Evolutionary conservation across 768 basidiomycete genomes (phyloP).

Genomic region (Coprinopsis cinerea): DNA sequence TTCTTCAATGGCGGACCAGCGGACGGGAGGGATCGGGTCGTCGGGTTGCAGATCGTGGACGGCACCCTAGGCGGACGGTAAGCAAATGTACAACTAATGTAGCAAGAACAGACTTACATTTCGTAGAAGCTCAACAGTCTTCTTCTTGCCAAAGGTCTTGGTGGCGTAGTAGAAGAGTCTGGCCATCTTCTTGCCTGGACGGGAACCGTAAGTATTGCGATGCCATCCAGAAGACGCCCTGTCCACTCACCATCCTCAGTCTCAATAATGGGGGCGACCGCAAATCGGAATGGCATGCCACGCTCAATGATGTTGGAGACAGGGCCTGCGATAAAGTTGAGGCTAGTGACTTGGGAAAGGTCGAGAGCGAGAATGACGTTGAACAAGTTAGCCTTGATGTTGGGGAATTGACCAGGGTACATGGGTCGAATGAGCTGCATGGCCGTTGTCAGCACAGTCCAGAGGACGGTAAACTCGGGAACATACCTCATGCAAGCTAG

Average conservation of each 20-base stretch:
- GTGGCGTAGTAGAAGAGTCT: conserved; percentile 64
- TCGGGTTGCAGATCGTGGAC: not conserved
- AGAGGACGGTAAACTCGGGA: not conserved
- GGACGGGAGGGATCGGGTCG: not conserved
- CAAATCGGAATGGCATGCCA: conserved; percentile 75
- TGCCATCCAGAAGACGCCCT: not conserved
- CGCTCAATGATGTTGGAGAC: conserved; percentile 69
- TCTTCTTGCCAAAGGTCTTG: conserved; percentile 53
- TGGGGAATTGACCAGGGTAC: conserved; percentile 76
- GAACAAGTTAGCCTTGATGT: conserved; percentile 71
- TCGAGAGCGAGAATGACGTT: conserved; percentile 83
- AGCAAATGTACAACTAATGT: not conserved
- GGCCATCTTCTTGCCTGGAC: conserved; percentile 61
- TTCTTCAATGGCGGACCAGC: conserved; percentile 10
- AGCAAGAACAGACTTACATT: conserved; percentile 30
- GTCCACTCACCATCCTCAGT: conserved; percentile 34
- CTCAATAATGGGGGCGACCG: conserved; percentile 71
- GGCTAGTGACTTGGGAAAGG: conserved; percentile 52
- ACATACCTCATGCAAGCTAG: conserved; percentile 47
- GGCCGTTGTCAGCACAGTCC: not conserved
- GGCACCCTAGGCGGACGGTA: not conserved
- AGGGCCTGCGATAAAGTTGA: conserved; percentile 59
- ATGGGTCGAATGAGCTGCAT: conserved; percentile 67
- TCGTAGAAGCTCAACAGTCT: conserved; percentile 56
- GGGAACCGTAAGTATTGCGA: not conserved